Evolutionary conservation across 148 eudicot species (phyloP).

Genomic region (Simmondsia chinensis): DNA sequence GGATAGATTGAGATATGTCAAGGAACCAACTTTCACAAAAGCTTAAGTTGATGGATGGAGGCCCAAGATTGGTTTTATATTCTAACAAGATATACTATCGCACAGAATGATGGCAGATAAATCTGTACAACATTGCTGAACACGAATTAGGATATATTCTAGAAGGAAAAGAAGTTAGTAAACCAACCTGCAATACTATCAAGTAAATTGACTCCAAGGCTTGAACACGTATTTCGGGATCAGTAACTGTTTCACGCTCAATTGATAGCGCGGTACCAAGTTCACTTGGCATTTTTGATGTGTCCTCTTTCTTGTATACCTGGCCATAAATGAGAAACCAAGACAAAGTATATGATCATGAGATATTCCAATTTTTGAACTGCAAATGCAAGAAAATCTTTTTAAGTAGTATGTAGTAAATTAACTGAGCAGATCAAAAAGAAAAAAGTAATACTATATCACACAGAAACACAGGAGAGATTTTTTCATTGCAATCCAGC

Average conservation of each 20-base stretch:
- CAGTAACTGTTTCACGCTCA: slow-evolving; percentile 72
- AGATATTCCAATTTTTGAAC: neutral
- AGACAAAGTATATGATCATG: neutral
- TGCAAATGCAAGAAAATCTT: neutral
- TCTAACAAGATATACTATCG: neutral
- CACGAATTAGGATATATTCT: neutral
- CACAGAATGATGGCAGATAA: neutral
- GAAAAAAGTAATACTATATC: no score
- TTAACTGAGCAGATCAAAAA: no score
- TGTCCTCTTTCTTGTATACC: slow-evolving; percentile 79
- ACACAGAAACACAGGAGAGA: no score
- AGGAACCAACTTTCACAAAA: no score
- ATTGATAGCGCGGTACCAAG: slow-evolving; percentile 82
- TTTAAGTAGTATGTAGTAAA: no score
- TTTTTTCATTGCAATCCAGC: no score
- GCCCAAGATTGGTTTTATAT: neutral
- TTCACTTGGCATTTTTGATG: slow-evolving; percentile 90
- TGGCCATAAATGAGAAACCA: slow-evolving; percentile 10
- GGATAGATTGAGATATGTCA: no score
- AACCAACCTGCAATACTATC: slow-evolving; percentile 60
- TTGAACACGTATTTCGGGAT: slow-evolving; percentile 79
- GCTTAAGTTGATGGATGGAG: neutral
- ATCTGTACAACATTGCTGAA: neutral
- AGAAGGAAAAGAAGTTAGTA: neutral
- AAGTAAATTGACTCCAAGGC: slow-evolving; percentile 84